Evolutionary conservation across 1,284 basidiomycete genomes (phyloP).

Genomic region (Ceratobasidium sp.): DNA sequence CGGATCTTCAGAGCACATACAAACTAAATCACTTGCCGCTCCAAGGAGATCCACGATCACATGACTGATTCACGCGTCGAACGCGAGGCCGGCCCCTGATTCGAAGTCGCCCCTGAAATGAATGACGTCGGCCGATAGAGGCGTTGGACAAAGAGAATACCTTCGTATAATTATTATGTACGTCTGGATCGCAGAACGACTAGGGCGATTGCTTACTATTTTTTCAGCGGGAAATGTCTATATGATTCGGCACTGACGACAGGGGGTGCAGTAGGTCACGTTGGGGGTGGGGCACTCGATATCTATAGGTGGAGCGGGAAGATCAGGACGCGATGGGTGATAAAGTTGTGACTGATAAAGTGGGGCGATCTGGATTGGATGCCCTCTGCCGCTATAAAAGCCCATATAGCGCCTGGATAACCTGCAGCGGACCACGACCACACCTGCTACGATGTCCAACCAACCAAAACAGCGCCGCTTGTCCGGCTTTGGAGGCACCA

Average conservation of each 20-base stretch:
- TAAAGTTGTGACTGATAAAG: background rate
- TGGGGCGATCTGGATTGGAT: background rate
- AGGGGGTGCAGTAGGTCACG: too few relatives aligned
- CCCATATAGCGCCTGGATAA: background rate
- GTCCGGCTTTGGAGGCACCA: constrained; percentile 64
- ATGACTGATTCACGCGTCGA: constrained; percentile 1
- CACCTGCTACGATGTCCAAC: constrained; percentile 24
- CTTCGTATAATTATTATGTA: too few relatives aligned
- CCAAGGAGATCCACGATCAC: background rate
- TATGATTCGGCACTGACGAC: too few relatives aligned
- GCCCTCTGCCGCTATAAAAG: constrained; percentile 20
- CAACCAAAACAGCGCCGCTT: constrained; percentile 72
- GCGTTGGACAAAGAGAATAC: too few relatives aligned
- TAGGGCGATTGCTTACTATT: too few relatives aligned
- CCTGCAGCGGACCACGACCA: background rate
- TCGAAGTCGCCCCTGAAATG: background rate
- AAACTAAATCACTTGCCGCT: too few relatives aligned
- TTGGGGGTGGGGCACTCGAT: too few relatives aligned
- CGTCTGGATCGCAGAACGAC: too few relatives aligned
- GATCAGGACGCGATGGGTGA: constrained; percentile 4
- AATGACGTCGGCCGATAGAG: background rate
- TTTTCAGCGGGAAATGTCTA: too few relatives aligned
- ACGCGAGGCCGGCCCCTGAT: background rate
- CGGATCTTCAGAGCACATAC: too few relatives aligned
- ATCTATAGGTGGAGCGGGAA: constrained; percentile 23